Base-by-base conservation (phyloP, 257 asterid species). In the Salvia hispanica region DNA sequence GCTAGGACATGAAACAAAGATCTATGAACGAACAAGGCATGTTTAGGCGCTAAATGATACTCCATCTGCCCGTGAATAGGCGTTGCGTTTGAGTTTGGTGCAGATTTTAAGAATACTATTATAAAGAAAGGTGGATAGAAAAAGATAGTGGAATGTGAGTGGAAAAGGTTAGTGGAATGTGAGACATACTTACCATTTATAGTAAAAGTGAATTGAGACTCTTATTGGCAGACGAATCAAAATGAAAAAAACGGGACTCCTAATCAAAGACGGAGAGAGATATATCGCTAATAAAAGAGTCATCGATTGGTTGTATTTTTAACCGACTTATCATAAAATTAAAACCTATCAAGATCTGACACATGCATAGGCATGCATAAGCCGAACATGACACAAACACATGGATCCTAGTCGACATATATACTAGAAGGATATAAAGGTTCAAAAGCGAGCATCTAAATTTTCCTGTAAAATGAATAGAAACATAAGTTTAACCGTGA, bases 331-430 rank as follows among this genome's bases (percentile, higher is more conserved):
- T 28, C 13, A 31, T 2, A 4, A 12, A 31, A 58, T 37, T 1
- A 8, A 12, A 14, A 36, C 12, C 3, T 58, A 34, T 36, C 47
- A 14, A 3, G 7, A 36, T 14, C 3, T 3, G 9, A 58, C 48
- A 37, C 48, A n/a, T 5, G 6, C 11, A 8, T 2, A 37, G 64
- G 7, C 14, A 37, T 37, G 48, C 39, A 58, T 14, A 18, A 18
- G 21, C 21, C 31, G 58, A 3, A 53, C 3, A 2, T 53, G 14
- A 53, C 14, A 53, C 10, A 8, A 21, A 28, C 59, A 54, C 59
- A 54, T 54, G 59, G 39, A 54, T 54, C 59, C 59, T 25, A 54
- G 59, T 54, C 25, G 39, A 28, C 59, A 56, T 31, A 7, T 12
- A 12, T 18, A 12, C 21, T 11, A 6, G 6, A 28, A 55, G 39